Evolutionary conservation across 768 basidiomycete species (phyloP), one percentile per base, ranked within the genome.

Genomic region (Psilocybe sp.): DNA sequence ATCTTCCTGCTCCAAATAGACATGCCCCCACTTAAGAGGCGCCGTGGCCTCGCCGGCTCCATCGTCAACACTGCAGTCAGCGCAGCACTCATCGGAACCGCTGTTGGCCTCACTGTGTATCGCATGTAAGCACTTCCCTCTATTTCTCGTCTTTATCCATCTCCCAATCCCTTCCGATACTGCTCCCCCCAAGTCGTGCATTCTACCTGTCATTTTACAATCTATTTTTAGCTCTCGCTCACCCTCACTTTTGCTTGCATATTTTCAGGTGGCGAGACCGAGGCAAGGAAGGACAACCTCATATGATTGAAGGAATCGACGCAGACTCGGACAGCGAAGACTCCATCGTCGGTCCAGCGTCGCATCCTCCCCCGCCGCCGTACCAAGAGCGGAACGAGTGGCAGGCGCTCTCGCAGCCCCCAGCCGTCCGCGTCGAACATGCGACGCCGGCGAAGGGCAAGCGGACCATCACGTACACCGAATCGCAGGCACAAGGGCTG

Each of bases 31-130:
- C 72, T 81, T 58, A 92, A 92, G 75, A 84, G 85, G 62, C 87
- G 89, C 52, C 82, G 86, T 60, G 85, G 85, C 52, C 77, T 92
- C 67, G 85, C 89, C 55, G 88, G 88, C 54, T 85, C 87, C 50
- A 85, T 93, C 60, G 81, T 92, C 54, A 87, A 88, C 13, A 88
- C 89, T 31, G 90, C 91, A 48, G 72, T 92, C 68, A 89, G 80
- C 69, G 89, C 90, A 55, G 91, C 89, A 40, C 78, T 93, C 51
- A 88, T 93, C 52, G 88, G 90, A 50, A 85, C 88, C 16, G 91
- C 91, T 13, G 90, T 93, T 45, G 90, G 90, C 51, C 76, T 92
- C 54, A 90, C 89, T 40, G 88, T 91, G 37, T 93, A 91, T 71
- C 81, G 88, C 67, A 72, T 92, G 90, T 92, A 64, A 73, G 88